phyloP scores from a whole-genome alignment of 225 moss, liverwort and hornwort genomes.

The Antitrichia curtipendula region DNA sequence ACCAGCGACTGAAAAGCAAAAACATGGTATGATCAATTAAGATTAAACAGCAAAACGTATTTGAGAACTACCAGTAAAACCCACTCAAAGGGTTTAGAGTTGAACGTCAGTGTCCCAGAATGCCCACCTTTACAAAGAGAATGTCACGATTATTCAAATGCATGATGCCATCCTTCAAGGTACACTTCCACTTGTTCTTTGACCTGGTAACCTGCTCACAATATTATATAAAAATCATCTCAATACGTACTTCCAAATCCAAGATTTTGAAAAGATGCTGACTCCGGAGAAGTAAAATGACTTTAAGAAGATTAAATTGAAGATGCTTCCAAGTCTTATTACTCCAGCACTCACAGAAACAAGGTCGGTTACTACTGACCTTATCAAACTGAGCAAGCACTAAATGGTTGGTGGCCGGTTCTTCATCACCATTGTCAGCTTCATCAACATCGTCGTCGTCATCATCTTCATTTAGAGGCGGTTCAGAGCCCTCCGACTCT shows the following conservation, averaged over 20 bases:
- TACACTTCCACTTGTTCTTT: slow-evolving; percentile 99
- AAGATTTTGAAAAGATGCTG: not conserved
- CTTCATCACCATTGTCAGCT: slow-evolving; percentile 77
- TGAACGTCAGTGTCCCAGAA: not conserved
- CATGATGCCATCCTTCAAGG: slow-evolving; percentile 95
- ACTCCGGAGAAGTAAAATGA: not conserved
- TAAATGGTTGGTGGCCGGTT: slow-evolving; percentile 74
- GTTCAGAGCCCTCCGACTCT: slow-evolving; percentile 77
- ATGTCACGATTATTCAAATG: slow-evolving; percentile 86
- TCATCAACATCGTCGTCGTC: slow-evolving; percentile 78
- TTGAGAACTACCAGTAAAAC: not conserved
- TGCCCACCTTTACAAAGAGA: slow-evolving; percentile 76
- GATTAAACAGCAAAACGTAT: not conserved
- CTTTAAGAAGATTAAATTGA: not conserved
- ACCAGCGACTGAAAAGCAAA: not conserved
- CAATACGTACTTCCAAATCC: not conserved
- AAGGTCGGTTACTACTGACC: slow-evolving; percentile 13
- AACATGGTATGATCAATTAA: not conserved
- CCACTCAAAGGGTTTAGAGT: not conserved
- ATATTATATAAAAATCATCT: not conserved
- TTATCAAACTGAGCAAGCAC: slow-evolving; percentile 99
- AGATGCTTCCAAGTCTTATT: not conserved
- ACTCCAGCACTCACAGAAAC: not conserved
- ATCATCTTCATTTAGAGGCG: slow-evolving; percentile 60
- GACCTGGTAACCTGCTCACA: slow-evolving; percentile 77